Percentiles rank a stretch among this genome's conserved stretches.
Evolutionary conservation across 805 yeast genomes (phyloP).

Genomic region (Spathaspora arborariae): DNA sequence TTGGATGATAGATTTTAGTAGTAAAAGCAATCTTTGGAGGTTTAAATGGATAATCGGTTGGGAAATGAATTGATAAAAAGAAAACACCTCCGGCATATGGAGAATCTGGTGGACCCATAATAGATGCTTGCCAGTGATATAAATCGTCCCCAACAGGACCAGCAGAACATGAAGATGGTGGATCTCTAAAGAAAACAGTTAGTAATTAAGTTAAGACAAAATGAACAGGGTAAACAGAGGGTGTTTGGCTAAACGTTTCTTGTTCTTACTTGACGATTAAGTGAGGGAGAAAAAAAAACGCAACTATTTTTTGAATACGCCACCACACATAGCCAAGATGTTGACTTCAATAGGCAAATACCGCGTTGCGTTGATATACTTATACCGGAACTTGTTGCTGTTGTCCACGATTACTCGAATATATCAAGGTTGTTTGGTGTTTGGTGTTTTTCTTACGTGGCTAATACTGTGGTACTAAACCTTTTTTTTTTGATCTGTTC

Average conservation of each 20-base stretch:
- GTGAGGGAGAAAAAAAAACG: not conserved
- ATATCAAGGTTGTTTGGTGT: not conserved
- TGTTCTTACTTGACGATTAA: not conserved
- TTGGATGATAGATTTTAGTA: slow-evolving; percentile 96
- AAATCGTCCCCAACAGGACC: slow-evolving; percentile 98
- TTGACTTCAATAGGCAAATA: not conserved
- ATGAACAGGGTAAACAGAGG: not conserved
- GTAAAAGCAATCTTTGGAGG: slow-evolving; percentile 90
- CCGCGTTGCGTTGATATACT: not conserved
- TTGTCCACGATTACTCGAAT: not conserved
- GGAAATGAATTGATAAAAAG: slow-evolving; percentile 94
- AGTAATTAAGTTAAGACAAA: not conserved
- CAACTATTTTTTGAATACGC: not conserved
- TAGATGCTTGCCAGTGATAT: slow-evolving; percentile 99
- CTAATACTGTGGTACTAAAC: not conserved
- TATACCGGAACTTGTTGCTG: too few species aligned
- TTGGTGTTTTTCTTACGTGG: not conserved
- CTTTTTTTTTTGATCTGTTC: not conserved
- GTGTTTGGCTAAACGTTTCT: not conserved
- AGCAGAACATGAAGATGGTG: slow-evolving; percentile 98
- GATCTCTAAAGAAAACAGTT: slow-evolving; percentile 58
- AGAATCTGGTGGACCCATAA: slow-evolving; percentile 98
- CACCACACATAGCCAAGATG: not conserved
- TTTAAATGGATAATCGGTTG: slow-evolving; percentile 98
- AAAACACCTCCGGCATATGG: slow-evolving; percentile 89